These are phyloP conservation scores for Cucumis cinereus DNA, from an alignment of 306 rosid species.

Conservation along the genomic window DNA sequence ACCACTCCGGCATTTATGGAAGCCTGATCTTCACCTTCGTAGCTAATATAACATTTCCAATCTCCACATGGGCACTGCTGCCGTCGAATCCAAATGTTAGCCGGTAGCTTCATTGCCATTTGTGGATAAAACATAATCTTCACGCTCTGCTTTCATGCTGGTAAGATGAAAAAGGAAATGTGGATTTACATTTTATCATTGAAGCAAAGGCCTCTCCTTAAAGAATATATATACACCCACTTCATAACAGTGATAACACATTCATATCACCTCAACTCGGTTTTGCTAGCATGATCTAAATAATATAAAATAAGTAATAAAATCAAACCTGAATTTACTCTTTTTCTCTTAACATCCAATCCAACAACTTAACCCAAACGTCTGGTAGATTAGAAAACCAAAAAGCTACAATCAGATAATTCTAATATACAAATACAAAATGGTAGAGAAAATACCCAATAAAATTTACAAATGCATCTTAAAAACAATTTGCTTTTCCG, in stretches of 20 bases:
- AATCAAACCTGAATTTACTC: not conserved
- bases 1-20: slow-evolving; percentile 25
- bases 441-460: not conserved
- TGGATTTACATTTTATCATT: not conserved
- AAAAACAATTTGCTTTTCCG: not conserved
- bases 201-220: not conserved
- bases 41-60: slow-evolving; percentile 53
- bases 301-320: not conserved
- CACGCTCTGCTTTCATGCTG: not conserved
- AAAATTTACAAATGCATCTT: not conserved
- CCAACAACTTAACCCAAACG: not conserved
- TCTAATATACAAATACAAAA: not conserved
- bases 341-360: not conserved
- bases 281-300: not conserved
- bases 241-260: not conserved
- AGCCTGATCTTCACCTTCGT: slow-evolving; percentile 40
- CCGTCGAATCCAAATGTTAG: slow-evolving; percentile 43
- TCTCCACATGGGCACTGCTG: slow-evolving; percentile 67
- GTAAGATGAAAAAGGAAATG: not conserved
- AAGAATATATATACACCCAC: not conserved
- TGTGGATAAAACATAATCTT: not conserved
- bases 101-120: slow-evolving; percentile 34
- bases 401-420: not conserved
- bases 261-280: not conserved
- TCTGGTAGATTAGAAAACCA: not conserved